Base-by-base conservation (phyloP, 805 yeast genomes). In the Candida golubevii region DNA sequence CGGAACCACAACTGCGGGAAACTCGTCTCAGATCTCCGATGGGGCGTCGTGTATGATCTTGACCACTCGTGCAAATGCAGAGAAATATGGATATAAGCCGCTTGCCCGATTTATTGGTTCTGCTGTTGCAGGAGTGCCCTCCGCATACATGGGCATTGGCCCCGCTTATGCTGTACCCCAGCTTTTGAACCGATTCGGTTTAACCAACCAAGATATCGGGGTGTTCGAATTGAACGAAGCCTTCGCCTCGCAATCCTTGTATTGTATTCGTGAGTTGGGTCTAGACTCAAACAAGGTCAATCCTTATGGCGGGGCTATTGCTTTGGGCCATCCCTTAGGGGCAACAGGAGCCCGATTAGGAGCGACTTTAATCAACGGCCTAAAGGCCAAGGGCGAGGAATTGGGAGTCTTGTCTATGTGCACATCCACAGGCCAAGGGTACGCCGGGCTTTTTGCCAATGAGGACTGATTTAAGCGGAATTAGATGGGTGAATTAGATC, bases 121-220 rank as follows among this genome's bases (percentile, higher is more conserved):
- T 6, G n/a, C 45, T 0, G 42, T 45, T 6, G 48, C 48, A 2
- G 48, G 45, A 7, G 42, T 41, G 29, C 45, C 45, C 11, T 33
- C 48, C 5, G 45, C 48, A 7, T 32, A 31, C 14, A 41, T 41
- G 42, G 45, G 45, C 4, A 33, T 45, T 5, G 45, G 45, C n/a
- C 42, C 45, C n/a, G 42, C 48, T 13, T 33, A 8, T 26, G 48
- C 45, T 4, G 42, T 38, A 8, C 48, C 48, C 10, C 45, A 31
- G 42, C 45, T 33, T 37, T 33, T 36, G 45, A 38, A 8, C 29
- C 23, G 47, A 14, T 36, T 45, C 36, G 30, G 35, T 6, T 30
- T 45, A 32, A 11, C 30, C 23, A 36, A 87, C 59, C 91, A 90
- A 57, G 81, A 88, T 0, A 77, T 91, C 32, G 76, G 84, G 50